Evolutionary conservation across 495 filamentous ascomycete genomes (phyloP).

Genomic region (Neurospora sp.): DNA sequence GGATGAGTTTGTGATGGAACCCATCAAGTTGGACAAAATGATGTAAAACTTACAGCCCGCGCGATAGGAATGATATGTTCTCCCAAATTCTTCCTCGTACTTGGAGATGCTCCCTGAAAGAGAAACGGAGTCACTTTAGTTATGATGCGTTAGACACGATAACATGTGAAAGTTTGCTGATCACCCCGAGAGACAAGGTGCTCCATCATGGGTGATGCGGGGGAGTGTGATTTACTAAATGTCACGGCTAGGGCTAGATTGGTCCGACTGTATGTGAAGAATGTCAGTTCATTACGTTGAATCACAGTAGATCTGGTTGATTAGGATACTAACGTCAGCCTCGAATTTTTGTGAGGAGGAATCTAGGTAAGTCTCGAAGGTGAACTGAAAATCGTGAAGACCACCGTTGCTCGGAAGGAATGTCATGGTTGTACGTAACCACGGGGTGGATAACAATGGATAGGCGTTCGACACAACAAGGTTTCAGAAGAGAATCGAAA

Average conservation of each 20-base stretch:
- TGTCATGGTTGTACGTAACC: background rate
- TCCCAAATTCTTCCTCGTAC: constrained; percentile 49
- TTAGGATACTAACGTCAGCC: constrained; percentile 19
- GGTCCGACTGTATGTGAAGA: background rate
- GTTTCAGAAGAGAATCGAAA: background rate
- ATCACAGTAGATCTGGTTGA: background rate
- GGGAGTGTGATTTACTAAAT: constrained; percentile 4
- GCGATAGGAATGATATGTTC: constrained; percentile 51
- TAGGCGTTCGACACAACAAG: background rate
- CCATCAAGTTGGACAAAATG: no score
- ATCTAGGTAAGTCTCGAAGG: constrained; percentile 22
- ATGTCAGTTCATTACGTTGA: background rate
- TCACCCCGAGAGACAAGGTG: background rate
- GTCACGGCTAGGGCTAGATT: background rate
- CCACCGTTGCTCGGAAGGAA: constrained; percentile 2
- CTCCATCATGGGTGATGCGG: background rate
- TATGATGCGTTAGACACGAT: background rate
- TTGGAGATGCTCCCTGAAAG: constrained; percentile 31
- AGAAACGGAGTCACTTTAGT: constrained; percentile 24
- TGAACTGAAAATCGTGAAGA: constrained; percentile 20
- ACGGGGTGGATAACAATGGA: background rate
- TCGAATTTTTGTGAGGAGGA: constrained; percentile 16
- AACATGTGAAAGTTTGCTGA: background rate
- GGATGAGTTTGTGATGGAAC: no score
- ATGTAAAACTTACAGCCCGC: constrained; percentile 24